Evolutionary conservation across 148 eudicot genomes (phyloP).

Genomic region (Chenopodium suecicum): DNA sequence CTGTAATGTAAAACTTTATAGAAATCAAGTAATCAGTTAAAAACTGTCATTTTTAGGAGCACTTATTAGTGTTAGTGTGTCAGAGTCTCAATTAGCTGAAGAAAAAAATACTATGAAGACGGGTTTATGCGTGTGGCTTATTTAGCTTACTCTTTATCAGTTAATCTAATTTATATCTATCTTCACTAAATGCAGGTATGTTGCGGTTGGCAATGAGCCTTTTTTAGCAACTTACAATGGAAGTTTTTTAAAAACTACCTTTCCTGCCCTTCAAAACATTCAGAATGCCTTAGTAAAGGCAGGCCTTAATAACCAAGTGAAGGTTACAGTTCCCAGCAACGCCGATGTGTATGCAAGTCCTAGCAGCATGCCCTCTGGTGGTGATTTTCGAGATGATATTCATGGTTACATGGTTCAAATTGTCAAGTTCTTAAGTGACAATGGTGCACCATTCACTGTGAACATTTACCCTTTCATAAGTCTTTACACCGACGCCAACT

Average conservation of each 20-base stretch:
- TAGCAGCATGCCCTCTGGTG: conserved; percentile 57
- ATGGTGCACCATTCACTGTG: conserved; percentile 74
- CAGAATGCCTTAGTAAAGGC: conserved; percentile 79
- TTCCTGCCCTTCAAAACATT: conserved; percentile 79
- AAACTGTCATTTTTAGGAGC: too few relatives aligned
- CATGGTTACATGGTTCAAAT: conserved; percentile 59
- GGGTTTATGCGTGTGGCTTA: neutral
- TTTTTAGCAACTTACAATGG: conserved; percentile 81
- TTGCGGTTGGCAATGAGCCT: conserved; percentile 96
- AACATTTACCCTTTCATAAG: conserved; percentile 93
- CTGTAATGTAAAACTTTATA: too few relatives aligned
- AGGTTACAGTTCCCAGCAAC: conserved; percentile 70
- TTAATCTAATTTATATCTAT: conserved; percentile 8
- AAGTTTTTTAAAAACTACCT: conserved; percentile 66
- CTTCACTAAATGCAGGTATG: conserved; percentile 46
- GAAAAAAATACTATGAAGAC: neutral
- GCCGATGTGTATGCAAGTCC: conserved; percentile 71
- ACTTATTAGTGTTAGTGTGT: too few relatives aligned
- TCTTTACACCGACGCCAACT: conserved; percentile 58
- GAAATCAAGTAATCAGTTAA: too few relatives aligned
- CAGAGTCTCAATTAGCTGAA: neutral
- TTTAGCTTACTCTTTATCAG: neutral
- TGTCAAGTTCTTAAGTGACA: conserved; percentile 55
- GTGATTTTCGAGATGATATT: conserved; percentile 76
- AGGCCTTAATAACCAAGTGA: conserved; percentile 52